Conservation (phyloP, 768 basidiomycete species). For the Paxillus ammoniavirescens region DNA sequence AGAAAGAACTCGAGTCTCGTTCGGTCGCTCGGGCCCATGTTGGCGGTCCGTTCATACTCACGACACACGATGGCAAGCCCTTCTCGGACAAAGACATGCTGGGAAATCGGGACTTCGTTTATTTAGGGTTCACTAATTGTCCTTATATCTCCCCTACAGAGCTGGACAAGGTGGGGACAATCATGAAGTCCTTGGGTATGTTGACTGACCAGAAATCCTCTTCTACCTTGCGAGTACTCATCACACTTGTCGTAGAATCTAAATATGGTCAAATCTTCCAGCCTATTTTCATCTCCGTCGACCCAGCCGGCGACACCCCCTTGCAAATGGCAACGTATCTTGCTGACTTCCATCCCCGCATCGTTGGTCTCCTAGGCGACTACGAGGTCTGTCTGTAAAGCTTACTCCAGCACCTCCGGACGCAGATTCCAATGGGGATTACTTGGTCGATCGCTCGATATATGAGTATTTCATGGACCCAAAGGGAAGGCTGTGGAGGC, state of each 20-base stretch:
- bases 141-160: conserved; percentile 99
- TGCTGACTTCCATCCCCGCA: conserved; percentile 86
- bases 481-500: conserved; percentile 92
- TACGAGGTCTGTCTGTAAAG: conserved; percentile 87
- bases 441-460: conserved; percentile 95
- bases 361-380: conserved; percentile 85
- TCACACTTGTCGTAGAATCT: conserved; percentile 48
- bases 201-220: not conserved
- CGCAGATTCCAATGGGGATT: conserved; percentile 87
- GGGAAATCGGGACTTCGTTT: conserved; percentile 88
- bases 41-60: conserved; percentile 89
- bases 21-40: conserved; percentile 84
- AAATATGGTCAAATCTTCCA: conserved; percentile 70
- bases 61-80: conserved; percentile 57
- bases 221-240: conserved; percentile 9
- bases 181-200: conserved; percentile 76
- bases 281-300: conserved; percentile 94
- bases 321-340: conserved; percentile 62
- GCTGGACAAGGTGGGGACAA: conserved; percentile 87
- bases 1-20: conserved; percentile 69
- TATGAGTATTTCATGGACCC: conserved; percentile 99
- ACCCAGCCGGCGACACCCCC: conserved; percentile 86
- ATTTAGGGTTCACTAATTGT: conserved; percentile 99
- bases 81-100: conserved; percentile 84
- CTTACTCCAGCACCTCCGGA: conserved; percentile 95